Evolutionary conservation across 805 yeast genomes (phyloP), one percentile per base, ranked within the genome.

Genomic region (Tanozyma kutaoensis): DNA sequence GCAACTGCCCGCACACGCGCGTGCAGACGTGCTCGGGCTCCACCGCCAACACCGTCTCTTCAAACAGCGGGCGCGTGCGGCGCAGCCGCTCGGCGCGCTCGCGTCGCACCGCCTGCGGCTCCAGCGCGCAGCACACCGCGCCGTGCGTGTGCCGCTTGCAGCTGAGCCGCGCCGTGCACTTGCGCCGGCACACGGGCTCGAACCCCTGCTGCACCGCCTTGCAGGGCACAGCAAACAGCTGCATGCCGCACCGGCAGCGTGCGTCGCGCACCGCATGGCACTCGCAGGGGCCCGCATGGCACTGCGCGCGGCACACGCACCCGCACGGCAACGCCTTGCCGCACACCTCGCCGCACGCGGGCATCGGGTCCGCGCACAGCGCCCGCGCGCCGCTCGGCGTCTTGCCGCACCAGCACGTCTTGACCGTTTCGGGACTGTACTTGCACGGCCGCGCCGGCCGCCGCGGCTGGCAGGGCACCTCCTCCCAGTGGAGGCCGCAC

Each of bases 141-240:
- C 61, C 48, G 48, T 94, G 91, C 34, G 74, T 62, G 52, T 85
- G 96, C 33, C 82, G 69, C 33, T 88, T 69, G 47, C 96, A 85
- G 33, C 73, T 78, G 49, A 79, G 62, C 26, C 74, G 50, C 1
- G 84, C 79, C 24, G 72, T 68, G 49, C 95, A 86, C 43, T 75
- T 76, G 26, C 73, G 71, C 4, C 48, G 51, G 52, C 96, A 85
- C 18, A 48, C 54, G 12, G 95, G 84, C 8, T 33, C 37, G 20
- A 53, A 47, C 0, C 75, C 77, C 3, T 52, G 40, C 27, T 55
- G 66, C n/a, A 62, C 35, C 32, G 76, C 68, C 25, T 49, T 51
- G 44, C 94, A 82, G 1, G 88, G 75, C 5, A 76, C 76, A 5
- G 62, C 43, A 45, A 55, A 80, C n/a, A 52, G 44, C 17, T 63